Percentiles rank a stretch among this genome's conserved stretches.
Evolutionary conservation across 2,329 filamentous ascomycete genomes (phyloP).

Genomic region (Aspergillus piperis): DNA sequence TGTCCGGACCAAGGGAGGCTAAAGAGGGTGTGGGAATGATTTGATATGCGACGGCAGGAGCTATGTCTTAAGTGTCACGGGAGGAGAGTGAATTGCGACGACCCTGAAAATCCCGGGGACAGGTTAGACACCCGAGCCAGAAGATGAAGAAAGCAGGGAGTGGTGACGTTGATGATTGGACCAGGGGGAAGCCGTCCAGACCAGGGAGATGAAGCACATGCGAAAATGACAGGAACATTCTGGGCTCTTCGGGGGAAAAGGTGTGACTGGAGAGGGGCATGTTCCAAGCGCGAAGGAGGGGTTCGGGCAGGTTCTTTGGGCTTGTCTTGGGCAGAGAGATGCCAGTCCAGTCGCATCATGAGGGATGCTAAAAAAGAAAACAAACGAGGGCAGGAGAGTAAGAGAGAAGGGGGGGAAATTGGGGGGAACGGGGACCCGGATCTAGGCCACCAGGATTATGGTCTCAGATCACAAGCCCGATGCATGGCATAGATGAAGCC

Average conservation of each 20-base stretch:
- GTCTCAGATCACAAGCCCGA: slow-evolving; percentile 6
- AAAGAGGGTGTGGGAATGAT: neutral
- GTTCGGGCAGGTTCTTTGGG: slow-evolving; percentile 9
- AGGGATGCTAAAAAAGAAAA: too few relatives aligned
- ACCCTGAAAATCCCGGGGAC: slow-evolving; percentile 17
- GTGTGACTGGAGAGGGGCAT: neutral
- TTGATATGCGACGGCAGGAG: slow-evolving; percentile 8
- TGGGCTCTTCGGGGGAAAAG: slow-evolving; percentile 15
- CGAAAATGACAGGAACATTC: slow-evolving; percentile 19
- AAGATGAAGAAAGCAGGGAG: slow-evolving; percentile 13
- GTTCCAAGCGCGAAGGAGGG: neutral
- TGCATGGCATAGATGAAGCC: slow-evolving; percentile 3
- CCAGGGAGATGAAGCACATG: slow-evolving; percentile 11
- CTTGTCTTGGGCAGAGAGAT: slow-evolving; percentile 1
- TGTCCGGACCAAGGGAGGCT: slow-evolving; percentile 13
- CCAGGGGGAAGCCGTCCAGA: slow-evolving; percentile 8
- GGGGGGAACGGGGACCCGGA: neutral
- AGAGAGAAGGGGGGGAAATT: neutral
- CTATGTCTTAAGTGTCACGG: slow-evolving; percentile 13
- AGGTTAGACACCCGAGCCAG: slow-evolving; percentile 17
- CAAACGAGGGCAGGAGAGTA: too few relatives aligned
- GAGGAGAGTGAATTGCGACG: slow-evolving; percentile 5
- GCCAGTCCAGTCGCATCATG: too few relatives aligned
- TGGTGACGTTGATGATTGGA: slow-evolving; percentile 20
- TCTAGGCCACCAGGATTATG: slow-evolving; percentile 1